Base-by-base conservation (phyloP, 2,329 filamentous ascomycete species). In the Colletotrichum musicola region DNA sequence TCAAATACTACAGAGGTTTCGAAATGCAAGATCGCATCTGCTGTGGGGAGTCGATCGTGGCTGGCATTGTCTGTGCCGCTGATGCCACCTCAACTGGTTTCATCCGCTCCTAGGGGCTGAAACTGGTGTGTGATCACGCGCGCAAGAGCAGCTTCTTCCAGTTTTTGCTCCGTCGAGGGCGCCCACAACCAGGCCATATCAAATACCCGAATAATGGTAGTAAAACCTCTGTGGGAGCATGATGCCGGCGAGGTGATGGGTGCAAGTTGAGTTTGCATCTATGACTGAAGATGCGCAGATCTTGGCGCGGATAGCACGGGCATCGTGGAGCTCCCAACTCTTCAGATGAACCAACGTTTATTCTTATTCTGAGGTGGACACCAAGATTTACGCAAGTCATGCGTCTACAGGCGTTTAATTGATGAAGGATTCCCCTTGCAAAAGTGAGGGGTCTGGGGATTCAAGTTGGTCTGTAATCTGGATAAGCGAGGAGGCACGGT, bases 31-130 rank as follows among this genome's bases (percentile, higher is more conserved):
- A 13, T 53, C 30, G 16, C 55, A 59, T 54, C 7, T 40, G 35
- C 10, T 54, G 16, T 22, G 18, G 35, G 30, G 7, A 35, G 20
- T 27, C 30, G 54, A 69, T 35, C 30, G 14, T 12, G 16, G 50
- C 22, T 18, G n/a, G 9, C 40, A 22, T 42, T n/a, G 27, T n/a
- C 38, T 42, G 51, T 58, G 53, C 46, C 40, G 51, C 53, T 42
- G n/a, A 35, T 69, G 25, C 51, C 38, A 61, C 57, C 38, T 38
- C 40, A 14, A 9, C 22, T 49, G 35, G 67, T 68, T 69, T 63
- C 57, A 69, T 57, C 57, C 40, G 6, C 22, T 42, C 51, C 51
- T 47, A 47, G 67, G 63, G 42, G 63, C 30, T 62, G 63, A 69
- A 68, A 68, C 67, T 20, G 22, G 35, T 22, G 7, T 35, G 27